Evolutionary conservation across 75 land plant genomes (phyloP), one percentile per base, ranked within the genome.

Genomic region (Selaginella moellendorffii): DNA sequence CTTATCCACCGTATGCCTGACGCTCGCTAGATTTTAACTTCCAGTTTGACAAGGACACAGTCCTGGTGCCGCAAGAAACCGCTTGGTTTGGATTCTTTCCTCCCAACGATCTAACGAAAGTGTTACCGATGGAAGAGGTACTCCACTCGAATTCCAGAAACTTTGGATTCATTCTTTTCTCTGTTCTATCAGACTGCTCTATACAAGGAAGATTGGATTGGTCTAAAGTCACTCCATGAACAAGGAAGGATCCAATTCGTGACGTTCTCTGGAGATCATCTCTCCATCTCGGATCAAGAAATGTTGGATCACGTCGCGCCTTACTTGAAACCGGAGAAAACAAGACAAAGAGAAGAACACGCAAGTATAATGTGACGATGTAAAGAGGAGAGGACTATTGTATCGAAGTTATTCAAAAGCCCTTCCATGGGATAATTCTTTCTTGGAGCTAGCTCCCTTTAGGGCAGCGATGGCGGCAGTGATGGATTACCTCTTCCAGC

Each of bases 71-170:
- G 8, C 74, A 54, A n/a, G 88, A 87, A 65, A 90, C 97, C 18
- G 65, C 97, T 25, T 90, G 92, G 92, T 90, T 90, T 72, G 93
- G 97, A 42, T 90, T 73, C 69, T 90, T 84, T 36, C 79, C 85
- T 1, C 83, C 79, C 64, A 82, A 90, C 1, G 53, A 80, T 31
- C 76, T 80, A 61, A 71, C 31, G 25, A 74, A 64, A 14, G 63
- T 87, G 63, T 71, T 80, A 60, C 73, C 88, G 71, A 69, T 84
- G 23, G 68, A 87, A 26, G 70, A 90, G 93, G 97, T 87, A 74
- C 5, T n/a, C n/a, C n/a, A n/a, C n/a, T n/a, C n/a, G 46, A 5
- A 36, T 36, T 36, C 14, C 5, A 36, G 5, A 36, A 14, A 36
- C 46, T 5, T 36, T 36, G 14, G 14, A 14, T 36, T 36, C 5